These are phyloP conservation scores for Penicillium sp. DNA, from an alignment of 2,329 filamentous ascomycete species.

Conservation along the genomic window DNA sequence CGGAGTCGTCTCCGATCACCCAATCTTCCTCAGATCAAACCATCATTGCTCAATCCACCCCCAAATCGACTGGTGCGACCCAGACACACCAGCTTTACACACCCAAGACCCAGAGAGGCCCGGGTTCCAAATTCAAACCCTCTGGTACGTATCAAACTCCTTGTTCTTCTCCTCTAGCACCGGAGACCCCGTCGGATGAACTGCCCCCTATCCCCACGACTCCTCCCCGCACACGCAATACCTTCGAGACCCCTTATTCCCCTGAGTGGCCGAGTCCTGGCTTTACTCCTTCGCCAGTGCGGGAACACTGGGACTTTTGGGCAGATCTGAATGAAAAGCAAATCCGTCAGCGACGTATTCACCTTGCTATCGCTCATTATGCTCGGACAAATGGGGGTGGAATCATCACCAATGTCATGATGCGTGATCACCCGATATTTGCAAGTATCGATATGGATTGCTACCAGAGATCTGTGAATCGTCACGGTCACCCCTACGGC, in stretches of 20 bases:
- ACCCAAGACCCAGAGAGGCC: background rate
- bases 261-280: background rate
- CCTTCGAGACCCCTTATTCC: background rate
- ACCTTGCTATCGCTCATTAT: no score
- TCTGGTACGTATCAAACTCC: background rate
- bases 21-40: background rate
- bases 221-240: background rate
- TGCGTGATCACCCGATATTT: no score
- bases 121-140: background rate
- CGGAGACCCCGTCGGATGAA: background rate
- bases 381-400: no score
- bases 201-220: background rate
- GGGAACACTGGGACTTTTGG: no score
- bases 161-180: background rate
- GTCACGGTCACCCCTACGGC: no score
- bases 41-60: background rate
- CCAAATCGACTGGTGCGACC: background rate
- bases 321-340: no score
- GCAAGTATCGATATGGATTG: no score
- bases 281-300: no score
- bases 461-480: no score
- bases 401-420: no score
- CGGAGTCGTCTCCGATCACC: slow-evolving; percentile 16
- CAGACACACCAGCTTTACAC: no score
- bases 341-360: no score